These are phyloP conservation scores for Polysphondylium violaceum DNA, from an alignment of 78 protist genomes.

Conservation along the genomic window DNA sequence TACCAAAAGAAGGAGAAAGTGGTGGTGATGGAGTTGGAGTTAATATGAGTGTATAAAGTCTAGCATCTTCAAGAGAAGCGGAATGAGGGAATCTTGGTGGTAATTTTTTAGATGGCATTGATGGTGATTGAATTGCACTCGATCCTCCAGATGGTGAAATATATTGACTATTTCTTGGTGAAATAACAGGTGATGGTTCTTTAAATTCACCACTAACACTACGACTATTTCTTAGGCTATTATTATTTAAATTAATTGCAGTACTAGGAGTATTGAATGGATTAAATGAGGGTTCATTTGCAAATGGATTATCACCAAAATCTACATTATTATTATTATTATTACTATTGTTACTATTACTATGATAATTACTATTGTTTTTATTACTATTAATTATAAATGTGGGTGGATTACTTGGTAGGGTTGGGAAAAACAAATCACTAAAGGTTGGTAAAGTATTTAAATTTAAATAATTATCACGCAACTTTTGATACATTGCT, in stretches of 20 bases:
- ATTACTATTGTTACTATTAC: background rate
- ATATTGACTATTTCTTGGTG: background rate
- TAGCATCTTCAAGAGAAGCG: slow-evolving; percentile 71
- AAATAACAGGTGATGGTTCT: slow-evolving; percentile 7
- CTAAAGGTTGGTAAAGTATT: slow-evolving; percentile 2
- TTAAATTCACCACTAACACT: background rate
- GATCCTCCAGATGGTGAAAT: background rate
- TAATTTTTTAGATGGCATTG: background rate
- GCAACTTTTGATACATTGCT: background rate
- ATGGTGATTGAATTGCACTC: slow-evolving; percentile 16
- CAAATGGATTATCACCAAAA: slow-evolving; percentile 26
- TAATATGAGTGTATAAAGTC: slow-evolving; percentile 37
- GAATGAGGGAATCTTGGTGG: slow-evolving; percentile 59
- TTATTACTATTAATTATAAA: background rate
- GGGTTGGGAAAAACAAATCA: slow-evolving; percentile 63
- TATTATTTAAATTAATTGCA: background rate
- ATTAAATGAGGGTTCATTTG: slow-evolving; percentile 51
- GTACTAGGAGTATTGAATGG: background rate
- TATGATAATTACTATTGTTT: background rate
- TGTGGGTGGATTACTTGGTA: slow-evolving; percentile 19
- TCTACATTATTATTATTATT: background rate
- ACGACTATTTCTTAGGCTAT: background rate
- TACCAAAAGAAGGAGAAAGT: slow-evolving; percentile 42
- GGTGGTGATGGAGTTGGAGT: slow-evolving; percentile 73
- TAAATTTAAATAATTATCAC: slow-evolving; percentile 38